Evolutionary conservation across 495 filamentous ascomycete species (phyloP).

Genomic region (Friedmanniomyces endolithicus): DNA sequence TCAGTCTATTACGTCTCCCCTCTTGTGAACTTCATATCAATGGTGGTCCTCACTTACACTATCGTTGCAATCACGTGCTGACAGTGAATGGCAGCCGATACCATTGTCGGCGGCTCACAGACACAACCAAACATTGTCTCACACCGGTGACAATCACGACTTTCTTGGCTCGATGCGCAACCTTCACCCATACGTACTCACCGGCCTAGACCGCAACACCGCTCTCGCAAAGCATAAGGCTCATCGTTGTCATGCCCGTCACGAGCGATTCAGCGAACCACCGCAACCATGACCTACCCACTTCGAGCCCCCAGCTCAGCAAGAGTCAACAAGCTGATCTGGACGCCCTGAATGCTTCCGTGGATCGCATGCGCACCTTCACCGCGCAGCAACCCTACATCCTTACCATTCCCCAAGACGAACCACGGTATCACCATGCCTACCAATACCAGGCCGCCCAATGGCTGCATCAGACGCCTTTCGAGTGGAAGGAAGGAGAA

Average conservation of each 20-base stretch:
- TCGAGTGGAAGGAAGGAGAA: conserved; percentile 8
- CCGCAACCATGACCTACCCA: not conserved
- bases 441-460: conserved; percentile 7
- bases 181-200: not conserved
- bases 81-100: not conserved
- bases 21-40: not conserved
- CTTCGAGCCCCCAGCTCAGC: not conserved
- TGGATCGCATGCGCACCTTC: conserved; percentile 15
- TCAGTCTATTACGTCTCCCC: too few species aligned
- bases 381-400: conserved; percentile 14
- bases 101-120: not conserved
- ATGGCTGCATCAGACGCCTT: conserved; percentile 16
- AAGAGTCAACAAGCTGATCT: conserved; percentile 7
- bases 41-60: not conserved
- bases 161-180: not conserved
- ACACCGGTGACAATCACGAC: not conserved
- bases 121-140: not conserved
- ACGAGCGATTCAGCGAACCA: not conserved
- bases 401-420: conserved; percentile 18
- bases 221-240: not conserved
- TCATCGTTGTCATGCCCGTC: not conserved
- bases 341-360: conserved; percentile 4
- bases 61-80: not conserved
- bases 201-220: not conserved
- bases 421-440: conserved; percentile 11